Conservation (phyloP, 1,139 yeast genomes). For the Geotrichum klebahnii region DNA sequence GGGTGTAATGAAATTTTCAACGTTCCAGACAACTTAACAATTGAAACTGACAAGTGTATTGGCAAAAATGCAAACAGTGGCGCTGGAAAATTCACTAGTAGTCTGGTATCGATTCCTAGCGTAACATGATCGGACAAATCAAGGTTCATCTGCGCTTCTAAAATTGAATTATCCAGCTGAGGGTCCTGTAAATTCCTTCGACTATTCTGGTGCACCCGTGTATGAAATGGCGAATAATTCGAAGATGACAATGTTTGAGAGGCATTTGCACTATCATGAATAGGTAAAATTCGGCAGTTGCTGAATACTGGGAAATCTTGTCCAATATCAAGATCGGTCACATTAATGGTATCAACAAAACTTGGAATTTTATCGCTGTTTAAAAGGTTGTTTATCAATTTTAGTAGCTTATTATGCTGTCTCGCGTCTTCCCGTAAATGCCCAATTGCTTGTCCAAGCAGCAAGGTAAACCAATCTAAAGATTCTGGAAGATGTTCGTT, state of each 20-base stretch:
- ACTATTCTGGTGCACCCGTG: conserved; percentile 2
- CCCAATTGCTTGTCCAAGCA: conserved; percentile 83
- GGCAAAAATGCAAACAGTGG: conserved; percentile 78
- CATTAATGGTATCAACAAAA: conserved; percentile 68
- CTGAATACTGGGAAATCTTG: conserved; percentile 93
- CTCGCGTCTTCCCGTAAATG: conserved; percentile 85
- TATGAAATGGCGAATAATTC: not conserved
- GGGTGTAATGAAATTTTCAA: conserved; percentile 64
- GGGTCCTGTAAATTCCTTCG: not conserved
- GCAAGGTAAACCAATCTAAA: conserved; percentile 92
- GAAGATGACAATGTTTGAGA: conserved; percentile 27
- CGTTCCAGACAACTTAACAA: conserved; percentile 88
- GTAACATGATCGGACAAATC: conserved; percentile 88
- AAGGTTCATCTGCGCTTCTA: conserved; percentile 89
- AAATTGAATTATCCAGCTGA: conserved; percentile 33
- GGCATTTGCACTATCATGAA: conserved; percentile 20
- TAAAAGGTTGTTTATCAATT: conserved; percentile 58
- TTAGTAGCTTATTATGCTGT: conserved; percentile 74
- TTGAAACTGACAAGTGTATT: conserved; percentile 74
- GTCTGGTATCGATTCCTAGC: conserved; percentile 78
- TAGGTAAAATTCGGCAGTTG: conserved; percentile 69
- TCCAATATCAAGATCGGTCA: conserved; percentile 89
- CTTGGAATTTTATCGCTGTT: conserved; percentile 62
- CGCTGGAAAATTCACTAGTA: conserved; percentile 79
- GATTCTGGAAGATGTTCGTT: conserved; percentile 84